phyloP scores from a whole-genome alignment of 2,329 filamentous ascomycete species.

The Fusarium sp. region DNA sequence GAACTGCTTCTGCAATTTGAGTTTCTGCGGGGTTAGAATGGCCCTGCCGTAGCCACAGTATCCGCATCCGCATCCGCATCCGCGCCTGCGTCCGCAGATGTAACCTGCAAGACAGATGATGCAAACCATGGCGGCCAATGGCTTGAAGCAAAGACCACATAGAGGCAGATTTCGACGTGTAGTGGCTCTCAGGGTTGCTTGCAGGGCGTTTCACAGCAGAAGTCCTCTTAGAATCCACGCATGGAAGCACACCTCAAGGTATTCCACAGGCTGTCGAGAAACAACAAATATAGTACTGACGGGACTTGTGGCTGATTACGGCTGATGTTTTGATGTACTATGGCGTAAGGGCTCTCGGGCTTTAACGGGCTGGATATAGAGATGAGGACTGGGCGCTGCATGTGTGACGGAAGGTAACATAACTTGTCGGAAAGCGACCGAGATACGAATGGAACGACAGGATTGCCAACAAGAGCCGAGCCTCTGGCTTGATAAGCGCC shows the following conservation, averaged over 20 bases:
- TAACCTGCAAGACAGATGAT: constrained; percentile 24
- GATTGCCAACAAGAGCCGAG: constrained; percentile 14
- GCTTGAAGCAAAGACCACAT: constrained; percentile 23
- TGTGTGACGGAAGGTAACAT: constrained; percentile 26
- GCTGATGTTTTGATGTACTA: constrained; percentile 24
- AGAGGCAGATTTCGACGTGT: constrained; percentile 17
- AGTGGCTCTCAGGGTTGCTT: constrained; percentile 26
- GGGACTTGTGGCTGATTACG: constrained; percentile 28
- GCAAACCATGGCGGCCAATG: constrained; percentile 31
- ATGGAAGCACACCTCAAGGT: background rate
- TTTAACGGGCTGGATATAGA: constrained; percentile 17
- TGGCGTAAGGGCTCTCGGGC: constrained; percentile 26
- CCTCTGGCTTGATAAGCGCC: constrained; percentile 25
- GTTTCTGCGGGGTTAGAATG: constrained; percentile 12
- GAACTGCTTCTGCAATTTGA: background rate
- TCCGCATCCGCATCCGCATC: constrained; percentile 9
- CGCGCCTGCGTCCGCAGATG: constrained; percentile 4
- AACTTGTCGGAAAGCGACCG: constrained; percentile 33
- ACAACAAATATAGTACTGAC: constrained; percentile 10
- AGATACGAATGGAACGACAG: constrained; percentile 28
- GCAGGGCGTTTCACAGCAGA: constrained; percentile 31
- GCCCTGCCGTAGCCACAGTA: constrained; percentile 25
- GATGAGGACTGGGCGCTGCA: constrained; percentile 1
- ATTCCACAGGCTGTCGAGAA: constrained; percentile 7
- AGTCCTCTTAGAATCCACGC: constrained; percentile 12